Evolutionary conservation across 768 basidiomycete species (phyloP), one percentile per base, ranked within the genome.

Genomic region (Leccinum imitatum): DNA sequence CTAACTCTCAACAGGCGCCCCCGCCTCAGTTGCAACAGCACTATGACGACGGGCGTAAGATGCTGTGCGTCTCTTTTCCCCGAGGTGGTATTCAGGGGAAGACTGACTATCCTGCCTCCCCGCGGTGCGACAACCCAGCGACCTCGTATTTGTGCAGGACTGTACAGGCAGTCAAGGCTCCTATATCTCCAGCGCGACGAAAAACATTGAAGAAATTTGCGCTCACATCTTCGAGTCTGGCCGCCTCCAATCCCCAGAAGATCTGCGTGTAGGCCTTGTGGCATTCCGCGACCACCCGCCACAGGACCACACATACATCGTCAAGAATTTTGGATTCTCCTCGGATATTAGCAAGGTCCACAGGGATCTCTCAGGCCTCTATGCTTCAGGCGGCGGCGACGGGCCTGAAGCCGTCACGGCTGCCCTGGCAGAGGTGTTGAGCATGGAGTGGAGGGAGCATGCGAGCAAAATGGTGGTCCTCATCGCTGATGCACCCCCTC

Each of bases 391-490:
- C 14, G 93, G 93, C 11, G 92, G 93, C 13, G 96, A 97, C 79
- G 96, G 96, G 0, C 96, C 96, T 0, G 96, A 98, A 73, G 96
- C 95, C 14, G 92, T 98, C 61, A 98, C 96, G 0, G 95, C 96
- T 3, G 96, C 90, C 17, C 77, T 98, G 71, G 87, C 85, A 1
- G 95, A 95, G 70, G 88, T 89, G 9, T 67, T 95, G 68, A 85
- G 87, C 56, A 90, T 98, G 87, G 89, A 93, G 11, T 98, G 96
- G 96, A 82, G 96, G 67, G 80, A 82, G 53, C 75, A 83, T 50
- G 91, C 96, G 27, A 92, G 89, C 71, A 98, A 93, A 80, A 98
- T 98, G 93, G 83, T 94, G 54, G 94, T 98, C 6, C 83, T 98
- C 67, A 95, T 98, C 68, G 95, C 96, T 17, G 96, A 98, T 80